Conservation (phyloP, 805 yeast species). For the Wickerhamiella alocasiicola region DNA sequence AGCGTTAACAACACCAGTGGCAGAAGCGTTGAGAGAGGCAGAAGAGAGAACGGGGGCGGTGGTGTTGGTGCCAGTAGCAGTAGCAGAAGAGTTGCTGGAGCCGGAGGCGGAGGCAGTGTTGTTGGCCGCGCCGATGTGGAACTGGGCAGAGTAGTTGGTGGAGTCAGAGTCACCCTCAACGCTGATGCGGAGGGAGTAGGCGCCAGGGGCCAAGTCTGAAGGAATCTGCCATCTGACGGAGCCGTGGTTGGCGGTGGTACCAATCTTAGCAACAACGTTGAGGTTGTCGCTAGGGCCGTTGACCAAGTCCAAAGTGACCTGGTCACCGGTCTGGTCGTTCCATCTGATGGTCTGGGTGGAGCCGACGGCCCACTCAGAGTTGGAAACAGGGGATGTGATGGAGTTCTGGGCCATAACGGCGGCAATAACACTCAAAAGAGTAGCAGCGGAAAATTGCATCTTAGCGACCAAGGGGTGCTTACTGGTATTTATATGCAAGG, state of each 20-base stretch:
- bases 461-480: no score
- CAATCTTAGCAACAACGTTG: constrained; percentile 26
- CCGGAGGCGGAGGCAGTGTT: constrained; percentile 15
- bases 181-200: constrained; percentile 27
- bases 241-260: constrained; percentile 27
- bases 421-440: no score
- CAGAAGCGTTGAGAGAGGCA: constrained; percentile 10
- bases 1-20: constrained; percentile 13
- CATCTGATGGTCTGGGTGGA: constrained; percentile 23
- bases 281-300: constrained; percentile 27
- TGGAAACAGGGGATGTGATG: constrained; percentile 25
- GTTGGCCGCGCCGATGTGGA: constrained; percentile 21
- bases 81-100: constrained; percentile 14
- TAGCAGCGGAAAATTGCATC: no score
- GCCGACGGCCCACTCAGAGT: constrained; percentile 25
- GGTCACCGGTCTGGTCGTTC: constrained; percentile 26
- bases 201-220: constrained; percentile 22
- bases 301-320: constrained; percentile 25
- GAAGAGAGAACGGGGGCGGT: constrained; percentile 10
- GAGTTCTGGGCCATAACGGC: constrained; percentile 23
- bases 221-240: constrained; percentile 29
- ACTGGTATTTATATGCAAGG: no score
- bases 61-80: constrained; percentile 13
- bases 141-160: constrained; percentile 28
- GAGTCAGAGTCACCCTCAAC: constrained; percentile 23